A percentile compares a stretch with the other conserved stretches of the same genome.
These are phyloP conservation scores for Athelia psychrophila DNA, from an alignment of 1,284 basidiomycete species.

Conservation along the genomic window DNA sequence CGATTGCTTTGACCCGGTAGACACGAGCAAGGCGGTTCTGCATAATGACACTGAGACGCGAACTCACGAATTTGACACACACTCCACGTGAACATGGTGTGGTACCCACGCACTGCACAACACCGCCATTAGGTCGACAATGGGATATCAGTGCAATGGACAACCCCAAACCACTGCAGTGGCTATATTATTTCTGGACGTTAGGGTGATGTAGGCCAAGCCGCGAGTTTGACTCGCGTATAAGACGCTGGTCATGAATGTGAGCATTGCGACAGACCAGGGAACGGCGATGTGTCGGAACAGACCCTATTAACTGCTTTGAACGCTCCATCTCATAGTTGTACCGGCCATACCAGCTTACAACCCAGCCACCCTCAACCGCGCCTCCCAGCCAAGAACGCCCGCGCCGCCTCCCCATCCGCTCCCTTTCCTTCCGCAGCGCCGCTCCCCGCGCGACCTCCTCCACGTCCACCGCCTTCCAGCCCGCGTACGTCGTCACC, in stretches of 20 bases:
- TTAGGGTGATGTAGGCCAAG: neutral
- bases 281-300: too few relatives aligned
- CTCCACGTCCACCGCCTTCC: slow-evolving; percentile 67
- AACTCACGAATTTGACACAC: neutral
- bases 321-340: too few relatives aligned
- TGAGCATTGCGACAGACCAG: neutral
- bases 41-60: neutral
- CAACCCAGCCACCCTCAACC: too few relatives aligned
- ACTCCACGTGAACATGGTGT: slow-evolving; percentile 14
- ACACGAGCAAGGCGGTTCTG: neutral
- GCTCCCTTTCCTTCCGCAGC: slow-evolving; percentile 74
- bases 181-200: neutral
- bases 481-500: slow-evolving; percentile 63
- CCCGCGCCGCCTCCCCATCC: slow-evolving; percentile 56
- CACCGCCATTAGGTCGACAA: slow-evolving; percentile 14
- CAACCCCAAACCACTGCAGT: neutral
- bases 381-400: slow-evolving; percentile 31
- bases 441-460: slow-evolving; percentile 58
- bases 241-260: neutral
- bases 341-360: too few relatives aligned
- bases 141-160: slow-evolving; percentile 14
- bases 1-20: slow-evolving; percentile 14
- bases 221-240: neutral
- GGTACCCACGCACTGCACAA: slow-evolving; percentile 13
- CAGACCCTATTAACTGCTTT: too few relatives aligned